A percentile compares a stretch with the other conserved stretches of the same genome.
phyloP scores from a whole-genome alignment of 345 rosid species.

The Lenwebbia sp. region DNA sequence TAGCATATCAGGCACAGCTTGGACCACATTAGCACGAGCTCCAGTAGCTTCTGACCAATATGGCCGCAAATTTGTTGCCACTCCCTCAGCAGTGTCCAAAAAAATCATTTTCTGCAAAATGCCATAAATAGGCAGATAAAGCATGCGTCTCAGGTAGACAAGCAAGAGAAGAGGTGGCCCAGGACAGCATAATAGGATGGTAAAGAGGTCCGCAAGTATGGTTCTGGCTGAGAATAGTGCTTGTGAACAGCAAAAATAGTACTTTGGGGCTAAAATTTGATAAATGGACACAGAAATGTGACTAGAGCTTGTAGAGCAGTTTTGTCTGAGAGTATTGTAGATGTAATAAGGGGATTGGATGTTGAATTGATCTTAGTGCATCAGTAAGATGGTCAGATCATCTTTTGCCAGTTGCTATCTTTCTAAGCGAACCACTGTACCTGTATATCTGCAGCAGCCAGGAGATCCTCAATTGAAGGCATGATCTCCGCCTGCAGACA shows the following conservation, averaged over 20 bases:
- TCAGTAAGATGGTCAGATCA: not conserved
- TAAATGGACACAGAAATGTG: not conserved
- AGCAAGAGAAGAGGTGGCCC: not conserved
- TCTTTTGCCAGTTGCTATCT: not conserved
- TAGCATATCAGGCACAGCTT: conserved; percentile 80
- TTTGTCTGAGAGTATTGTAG: not conserved
- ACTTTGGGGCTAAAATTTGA: not conserved
- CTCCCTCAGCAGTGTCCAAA: conserved; percentile 64
- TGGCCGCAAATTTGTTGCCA: conserved; percentile 52
- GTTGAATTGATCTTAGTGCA: not conserved
- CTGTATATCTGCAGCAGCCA: conserved; percentile 72
- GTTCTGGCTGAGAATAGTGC: not conserved
- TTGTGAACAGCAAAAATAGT: not conserved
- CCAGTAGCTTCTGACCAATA: conserved; percentile 79
- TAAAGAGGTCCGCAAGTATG: not conserved
- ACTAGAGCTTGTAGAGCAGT: not conserved
- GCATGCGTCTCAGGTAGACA: not conserved
- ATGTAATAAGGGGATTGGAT: not conserved
- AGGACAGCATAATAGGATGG: not conserved
- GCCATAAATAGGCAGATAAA: not conserved
- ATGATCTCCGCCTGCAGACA: conserved; percentile 77
- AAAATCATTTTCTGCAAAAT: conserved; percentile 60
- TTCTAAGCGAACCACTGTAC: conserved; percentile 16
- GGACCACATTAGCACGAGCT: conserved; percentile 56
- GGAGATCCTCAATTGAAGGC: conserved; percentile 61